A percentile compares a stretch with the other conserved stretches of the same genome.
Conservation (phyloP, 768 basidiomycete genomes). For the Calvatia gigantea region DNA sequence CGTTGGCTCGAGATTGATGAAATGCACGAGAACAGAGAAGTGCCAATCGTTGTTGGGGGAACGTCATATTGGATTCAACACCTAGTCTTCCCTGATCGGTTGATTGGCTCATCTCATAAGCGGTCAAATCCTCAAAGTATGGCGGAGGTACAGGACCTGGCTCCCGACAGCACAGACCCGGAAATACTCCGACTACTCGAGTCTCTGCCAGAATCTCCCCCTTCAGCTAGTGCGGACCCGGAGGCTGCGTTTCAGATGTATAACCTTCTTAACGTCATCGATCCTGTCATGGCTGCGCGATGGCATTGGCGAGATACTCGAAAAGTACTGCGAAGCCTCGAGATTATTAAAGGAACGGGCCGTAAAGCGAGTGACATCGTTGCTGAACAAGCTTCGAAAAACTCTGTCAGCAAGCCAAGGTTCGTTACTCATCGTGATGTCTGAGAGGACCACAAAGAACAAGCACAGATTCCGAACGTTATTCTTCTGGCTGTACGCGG, state of each 20-base stretch:
- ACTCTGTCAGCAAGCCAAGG: constrained; percentile 45
- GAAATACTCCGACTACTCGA: constrained; percentile 48
- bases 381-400: constrained; percentile 50
- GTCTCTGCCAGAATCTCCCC: constrained; percentile 55
- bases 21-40: constrained; percentile 52
- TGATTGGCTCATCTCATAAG: constrained; percentile 27
- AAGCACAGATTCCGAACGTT: constrained; percentile 85
- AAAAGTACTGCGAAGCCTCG: constrained; percentile 80
- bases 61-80: constrained; percentile 99
- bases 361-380: constrained; percentile 66
- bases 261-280: constrained; percentile 61
- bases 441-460: no score
- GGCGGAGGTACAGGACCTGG: constrained; percentile 6
- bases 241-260: constrained; percentile 63
- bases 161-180: constrained; percentile 37
- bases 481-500: constrained; percentile 88
- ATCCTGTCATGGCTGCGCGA: constrained; percentile 67
- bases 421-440: no score
- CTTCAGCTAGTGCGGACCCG: constrained; percentile 52
- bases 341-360: constrained; percentile 71
- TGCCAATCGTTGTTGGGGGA: constrained; percentile 93
- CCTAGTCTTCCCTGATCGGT: constrained; percentile 81
- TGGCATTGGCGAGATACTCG: constrained; percentile 98
- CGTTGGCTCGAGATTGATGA: constrained; percentile 61
- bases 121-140: constrained; percentile 13